Percentiles rank a stretch among this genome's conserved stretches.
Conservation (phyloP, 306 rosid species). For the Dalbergia cultrata region DNA sequence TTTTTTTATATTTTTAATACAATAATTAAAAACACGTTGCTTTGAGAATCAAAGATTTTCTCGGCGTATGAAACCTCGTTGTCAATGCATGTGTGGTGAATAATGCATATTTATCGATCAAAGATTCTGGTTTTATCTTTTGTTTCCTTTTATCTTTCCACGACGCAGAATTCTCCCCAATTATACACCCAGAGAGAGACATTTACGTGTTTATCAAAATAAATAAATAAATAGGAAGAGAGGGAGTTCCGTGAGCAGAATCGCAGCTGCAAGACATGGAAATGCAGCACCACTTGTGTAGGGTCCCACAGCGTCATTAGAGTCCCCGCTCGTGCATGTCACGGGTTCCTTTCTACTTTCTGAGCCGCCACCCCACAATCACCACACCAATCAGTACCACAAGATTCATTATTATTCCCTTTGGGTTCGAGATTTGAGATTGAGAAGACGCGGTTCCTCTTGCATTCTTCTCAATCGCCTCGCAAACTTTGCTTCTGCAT, state of each 20-base stretch:
- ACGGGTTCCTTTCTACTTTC: not conserved
- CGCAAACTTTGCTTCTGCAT: not conserved
- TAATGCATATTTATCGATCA: too few relatives aligned
- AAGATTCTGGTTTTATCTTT: too few relatives aligned
- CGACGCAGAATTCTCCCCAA: too few relatives aligned
- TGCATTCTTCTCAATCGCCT: not conserved
- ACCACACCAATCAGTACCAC: not conserved
- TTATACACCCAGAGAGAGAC: not conserved
- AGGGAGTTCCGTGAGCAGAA: not conserved
- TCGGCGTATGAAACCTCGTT: too few relatives aligned
- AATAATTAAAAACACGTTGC: too few relatives aligned
- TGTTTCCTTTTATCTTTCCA: too few relatives aligned
- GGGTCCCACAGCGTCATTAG: not conserved
- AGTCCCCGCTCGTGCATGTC: slow-evolving; percentile 35
- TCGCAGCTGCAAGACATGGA: not conserved
- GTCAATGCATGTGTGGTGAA: too few relatives aligned
- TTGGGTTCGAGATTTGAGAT: not conserved
- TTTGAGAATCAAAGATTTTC: too few relatives aligned
- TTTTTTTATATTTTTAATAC: too few relatives aligned
- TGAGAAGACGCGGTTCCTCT: not conserved
- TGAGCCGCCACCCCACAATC: slow-evolving; percentile 4
- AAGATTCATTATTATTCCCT: slow-evolving; percentile 6
- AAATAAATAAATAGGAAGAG: too few relatives aligned
- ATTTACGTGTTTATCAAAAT: too few relatives aligned
- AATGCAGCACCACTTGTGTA: slow-evolving; percentile 1